Evolutionary conservation across 805 yeast species (phyloP), one percentile per base, ranked within the genome.

Genomic region (Metschnikowia amazonensis): DNA sequence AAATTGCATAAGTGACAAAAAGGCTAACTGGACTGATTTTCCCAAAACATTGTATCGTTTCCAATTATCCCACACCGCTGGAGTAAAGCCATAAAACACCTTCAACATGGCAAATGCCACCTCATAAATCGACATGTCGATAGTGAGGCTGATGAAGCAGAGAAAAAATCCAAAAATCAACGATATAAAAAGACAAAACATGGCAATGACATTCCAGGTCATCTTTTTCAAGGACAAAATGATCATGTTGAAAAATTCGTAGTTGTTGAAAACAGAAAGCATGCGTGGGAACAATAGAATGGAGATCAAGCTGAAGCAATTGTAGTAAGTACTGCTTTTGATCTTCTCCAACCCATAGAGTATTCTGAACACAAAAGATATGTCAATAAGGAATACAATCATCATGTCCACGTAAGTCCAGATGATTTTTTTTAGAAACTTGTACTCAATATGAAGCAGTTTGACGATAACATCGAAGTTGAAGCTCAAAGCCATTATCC

Each of bases 61-160:
- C 82, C 82, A 78, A 44, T 72, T 74, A 37, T 69, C 67, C 83
- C 83, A 79, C 3, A 79, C 82, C 0, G 81, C 76, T 0, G 83
- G 82, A 1, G 83, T 79, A 56, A 75, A 79, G 0, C 83, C 83
- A 56, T 77, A 78, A 49, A 79, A 69, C 3, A 79, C 65, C 56
- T 76, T 75, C 36, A 77, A 58, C 67, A 77, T 66, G 47, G 74
- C 79, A 54, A 72, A 77, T 11, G 79, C 74, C 18, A 79, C 77
- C 29, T 72, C 67, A 31, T 63, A 58, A 16, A 75, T 62, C 42
- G 70, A 63, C 30, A 69, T 57, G 42, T 72, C 72, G 10, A 66
- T 55, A 3, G 78, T 77, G 33, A 77, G 64, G 37, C 76, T 67
- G 7, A 79, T 70, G 48, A 79, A 75, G 30, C 79, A 75, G 20